Percentiles rank a stretch among this genome's conserved stretches.
Conservation (phyloP, 1,284 basidiomycete species). For the Cryptococcus sp. region DNA sequence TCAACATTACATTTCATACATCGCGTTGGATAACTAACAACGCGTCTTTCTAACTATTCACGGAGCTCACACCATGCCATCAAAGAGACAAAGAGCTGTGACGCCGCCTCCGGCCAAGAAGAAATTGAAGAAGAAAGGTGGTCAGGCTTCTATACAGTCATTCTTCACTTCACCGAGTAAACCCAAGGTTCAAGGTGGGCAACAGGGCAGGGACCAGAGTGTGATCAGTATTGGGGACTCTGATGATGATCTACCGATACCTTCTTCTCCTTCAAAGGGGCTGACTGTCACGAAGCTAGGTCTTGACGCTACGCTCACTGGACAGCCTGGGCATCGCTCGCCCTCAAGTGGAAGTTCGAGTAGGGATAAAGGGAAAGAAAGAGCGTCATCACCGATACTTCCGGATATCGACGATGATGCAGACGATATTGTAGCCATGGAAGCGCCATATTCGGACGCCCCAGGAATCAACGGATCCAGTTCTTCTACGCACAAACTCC, state of each 20-base stretch:
- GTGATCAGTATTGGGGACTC: constrained; percentile 34
- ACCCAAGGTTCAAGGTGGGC: constrained; percentile 5
- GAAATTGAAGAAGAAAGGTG: constrained; percentile 8
- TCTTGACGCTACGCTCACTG: constrained; percentile 1
- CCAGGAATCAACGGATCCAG: constrained; percentile 25
- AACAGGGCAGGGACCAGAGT: constrained; percentile 3
- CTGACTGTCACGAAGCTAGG: constrained; percentile 23
- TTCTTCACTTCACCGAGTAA: constrained; percentile 39
- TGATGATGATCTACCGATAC: constrained; percentile 17
- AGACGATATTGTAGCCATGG: constrained; percentile 11
- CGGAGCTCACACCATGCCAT: constrained; percentile 10
- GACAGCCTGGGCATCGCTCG: not conserved
- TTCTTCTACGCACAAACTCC: constrained; percentile 13
- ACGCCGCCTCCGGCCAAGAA: constrained; percentile 13
- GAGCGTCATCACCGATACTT: not conserved
- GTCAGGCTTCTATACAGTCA: constrained; percentile 25
- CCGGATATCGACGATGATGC: constrained; percentile 8
- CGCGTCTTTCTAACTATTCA: too few species aligned
- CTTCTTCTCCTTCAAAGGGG: not conserved
- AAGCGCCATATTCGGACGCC: constrained; percentile 7
- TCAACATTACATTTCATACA: too few species aligned
- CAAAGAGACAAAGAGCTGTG: constrained; percentile 12
- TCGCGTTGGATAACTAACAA: too few species aligned
- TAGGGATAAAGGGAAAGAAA: constrained; percentile 15
- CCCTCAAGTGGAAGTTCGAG: not conserved